Evolutionary conservation across 257 asterid genomes (phyloP).

Genomic region (Solanum okadae): DNA sequence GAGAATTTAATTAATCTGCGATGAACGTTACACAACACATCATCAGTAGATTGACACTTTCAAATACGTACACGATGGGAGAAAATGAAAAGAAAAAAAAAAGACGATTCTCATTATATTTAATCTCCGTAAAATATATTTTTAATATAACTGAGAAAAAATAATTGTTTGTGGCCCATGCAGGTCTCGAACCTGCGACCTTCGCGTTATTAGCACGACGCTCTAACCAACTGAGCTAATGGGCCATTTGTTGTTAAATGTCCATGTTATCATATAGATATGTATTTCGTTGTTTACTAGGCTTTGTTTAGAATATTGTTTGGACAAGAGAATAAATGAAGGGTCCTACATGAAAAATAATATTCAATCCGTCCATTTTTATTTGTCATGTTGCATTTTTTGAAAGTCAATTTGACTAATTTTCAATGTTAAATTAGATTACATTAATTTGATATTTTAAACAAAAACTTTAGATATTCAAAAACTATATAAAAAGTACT

Average conservation of each 20-base stretch:
- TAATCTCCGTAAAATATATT: background rate
- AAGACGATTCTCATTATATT: background rate
- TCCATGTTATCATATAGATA: background rate
- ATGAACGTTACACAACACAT: background rate
- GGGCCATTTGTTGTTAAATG: background rate
- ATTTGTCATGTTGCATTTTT: too few species aligned
- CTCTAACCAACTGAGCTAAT: constrained; percentile 26
- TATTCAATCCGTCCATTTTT: too few species aligned
- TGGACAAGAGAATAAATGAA: background rate
- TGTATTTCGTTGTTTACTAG: background rate
- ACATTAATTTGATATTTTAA: too few species aligned
- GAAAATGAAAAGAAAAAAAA: background rate
- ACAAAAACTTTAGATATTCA: too few species aligned
- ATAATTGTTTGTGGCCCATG: background rate
- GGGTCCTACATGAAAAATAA: background rate
- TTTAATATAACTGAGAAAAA: too few species aligned
- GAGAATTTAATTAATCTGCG: background rate
- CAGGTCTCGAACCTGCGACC: constrained; percentile 32
- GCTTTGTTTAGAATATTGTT: background rate
- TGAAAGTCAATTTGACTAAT: too few species aligned
- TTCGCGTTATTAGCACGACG: constrained; percentile 24
- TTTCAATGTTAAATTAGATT: too few species aligned
- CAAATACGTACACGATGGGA: background rate
- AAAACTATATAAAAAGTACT: too few species aligned
- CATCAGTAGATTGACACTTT: background rate